phyloP scores from a whole-genome alignment of 345 rosid genomes.

The Citropsis articulata region DNA sequence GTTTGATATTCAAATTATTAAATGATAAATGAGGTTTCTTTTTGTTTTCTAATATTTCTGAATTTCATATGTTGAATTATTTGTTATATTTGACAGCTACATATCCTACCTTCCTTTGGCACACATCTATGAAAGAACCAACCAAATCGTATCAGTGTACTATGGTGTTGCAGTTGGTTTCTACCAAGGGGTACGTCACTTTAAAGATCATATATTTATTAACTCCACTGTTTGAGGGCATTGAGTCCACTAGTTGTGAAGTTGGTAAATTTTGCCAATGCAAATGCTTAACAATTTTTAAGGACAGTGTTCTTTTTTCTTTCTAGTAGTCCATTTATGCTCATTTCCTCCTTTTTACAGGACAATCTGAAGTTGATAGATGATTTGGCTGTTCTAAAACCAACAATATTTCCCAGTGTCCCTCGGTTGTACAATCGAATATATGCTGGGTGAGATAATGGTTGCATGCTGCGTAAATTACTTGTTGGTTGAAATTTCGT shows the following conservation, averaged over 20 bases:
- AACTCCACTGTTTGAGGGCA: neutral
- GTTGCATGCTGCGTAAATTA: constrained; percentile 9
- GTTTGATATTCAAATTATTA: constrained; percentile 27
- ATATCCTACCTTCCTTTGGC: constrained; percentile 95
- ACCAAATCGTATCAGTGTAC: constrained; percentile 60
- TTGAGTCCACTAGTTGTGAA: neutral
- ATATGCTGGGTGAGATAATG: constrained; percentile 63
- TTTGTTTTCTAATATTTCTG: constrained; percentile 1
- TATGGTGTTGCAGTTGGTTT: constrained; percentile 76
- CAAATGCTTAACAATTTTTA: constrained; percentile 1
- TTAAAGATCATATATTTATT: neutral
- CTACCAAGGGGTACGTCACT: constrained; percentile 80
- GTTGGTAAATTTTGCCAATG: neutral
- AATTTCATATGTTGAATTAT: constrained; percentile 1
- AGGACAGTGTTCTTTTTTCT: neutral
- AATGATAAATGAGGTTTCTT: neutral
- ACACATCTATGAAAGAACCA: constrained; percentile 81
- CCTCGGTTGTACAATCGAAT: constrained; percentile 88
- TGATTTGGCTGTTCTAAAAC: constrained; percentile 77
- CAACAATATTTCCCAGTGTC: constrained; percentile 87
- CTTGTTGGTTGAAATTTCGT: neutral
- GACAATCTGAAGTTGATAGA: constrained; percentile 82
- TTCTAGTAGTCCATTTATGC: constrained; percentile 2
- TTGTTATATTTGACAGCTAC: constrained; percentile 44
- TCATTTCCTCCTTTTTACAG: constrained; percentile 37